Evolutionary conservation across 2,329 filamentous ascomycete genomes (phyloP), one percentile per base, ranked within the genome.

Genomic region (Scytalidium sp.): DNA sequence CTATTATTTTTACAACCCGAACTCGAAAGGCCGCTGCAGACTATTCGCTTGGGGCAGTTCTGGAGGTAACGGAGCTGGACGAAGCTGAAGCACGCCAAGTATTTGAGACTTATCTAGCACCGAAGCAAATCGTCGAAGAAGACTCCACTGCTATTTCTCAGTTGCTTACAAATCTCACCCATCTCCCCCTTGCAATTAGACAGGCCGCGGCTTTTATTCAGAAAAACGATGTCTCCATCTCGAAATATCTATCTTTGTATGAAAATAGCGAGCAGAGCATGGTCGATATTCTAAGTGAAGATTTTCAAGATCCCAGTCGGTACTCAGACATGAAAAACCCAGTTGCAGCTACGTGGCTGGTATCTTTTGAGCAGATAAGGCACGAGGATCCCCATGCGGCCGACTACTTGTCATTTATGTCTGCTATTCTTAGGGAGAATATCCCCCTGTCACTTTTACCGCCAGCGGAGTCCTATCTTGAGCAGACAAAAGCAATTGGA

Each of bases 181-280:
- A 59, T 49, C 65, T 71, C 3, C 68, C 68, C 1, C 56, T 72
- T 2, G 69, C 68, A 2, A 65, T 72, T 40, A 59, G 48, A 27
- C 67, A 70, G 44, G 68, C 68, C n/a, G 60, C 64, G 2, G 60
- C 63, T 8, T 74, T 63, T 47, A 67, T 74, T 47, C 61, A 62
- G 44, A 54, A 56, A 19, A 68, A 39, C 23, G 41, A 19, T n/a
- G 27, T 23, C n/a, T 19, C 41, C 9, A 43, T 39, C 11, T 19
- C 29, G 9, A n/a, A 19, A 11, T 60, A 60, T 40, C 19, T 23
- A 36, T 11, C 50, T 36, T 23, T 21, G 40, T 5, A 27, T 21
- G 13, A 52, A 41, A 17, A 43, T n/a, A 49, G n/a, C 41, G 13
- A 13, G 25, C 13, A 27, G 7, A 7, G 13, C 25, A 27, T 7